Evolutionary conservation across 306 rosid species (phyloP).

Genomic region (Cicer arietinum): DNA sequence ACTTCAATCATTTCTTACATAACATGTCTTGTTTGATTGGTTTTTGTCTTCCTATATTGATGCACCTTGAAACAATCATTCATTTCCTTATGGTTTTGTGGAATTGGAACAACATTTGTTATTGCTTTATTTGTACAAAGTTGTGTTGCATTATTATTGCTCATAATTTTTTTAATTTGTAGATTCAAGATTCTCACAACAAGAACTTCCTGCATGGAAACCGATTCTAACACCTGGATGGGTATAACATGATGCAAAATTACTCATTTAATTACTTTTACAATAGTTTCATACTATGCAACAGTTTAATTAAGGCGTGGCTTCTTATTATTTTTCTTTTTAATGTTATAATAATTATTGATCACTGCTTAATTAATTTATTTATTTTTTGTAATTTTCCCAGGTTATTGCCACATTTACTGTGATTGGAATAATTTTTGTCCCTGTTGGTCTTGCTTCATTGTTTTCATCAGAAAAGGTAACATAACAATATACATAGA

Average conservation of each 20-base stretch:
- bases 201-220: constrained; percentile 60
- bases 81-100: neutral
- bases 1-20: constrained; percentile 17
- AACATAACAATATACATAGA: constrained; percentile 38
- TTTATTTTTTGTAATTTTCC: neutral
- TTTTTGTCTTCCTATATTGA: neutral
- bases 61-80: neutral
- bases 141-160: neutral
- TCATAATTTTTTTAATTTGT: neutral
- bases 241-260: constrained; percentile 42
- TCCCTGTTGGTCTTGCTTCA: constrained; percentile 55
- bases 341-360: neutral
- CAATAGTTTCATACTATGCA: neutral
- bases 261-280: constrained; percentile 2
- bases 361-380: neutral
- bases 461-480: constrained; percentile 51
- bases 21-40: neutral
- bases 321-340: neutral
- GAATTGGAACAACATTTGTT: neutral
- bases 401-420: constrained; percentile 50
- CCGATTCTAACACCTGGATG: constrained; percentile 59
- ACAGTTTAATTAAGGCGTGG: neutral
- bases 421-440: constrained; percentile 46
- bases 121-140: neutral
- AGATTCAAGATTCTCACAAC: constrained; percentile 58